Conservation (phyloP, 768 basidiomycete genomes). For the Psilocybe tampanensis region DNA sequence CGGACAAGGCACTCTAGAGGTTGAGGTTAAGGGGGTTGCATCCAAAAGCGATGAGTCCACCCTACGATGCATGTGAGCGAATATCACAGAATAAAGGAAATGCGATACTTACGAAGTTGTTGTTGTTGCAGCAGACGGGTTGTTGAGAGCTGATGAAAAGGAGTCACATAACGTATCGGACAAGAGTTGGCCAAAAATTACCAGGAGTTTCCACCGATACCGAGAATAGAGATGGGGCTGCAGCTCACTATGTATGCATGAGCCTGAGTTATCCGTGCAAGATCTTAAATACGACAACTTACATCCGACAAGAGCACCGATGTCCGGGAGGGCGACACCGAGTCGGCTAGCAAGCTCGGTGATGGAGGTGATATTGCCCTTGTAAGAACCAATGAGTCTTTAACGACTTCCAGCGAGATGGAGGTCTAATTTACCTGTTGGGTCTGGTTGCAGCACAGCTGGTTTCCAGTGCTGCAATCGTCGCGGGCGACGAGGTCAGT, state of each 20-base stretch:
- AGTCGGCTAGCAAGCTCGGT: conserved; percentile 11
- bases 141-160: not conserved
- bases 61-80: not conserved
- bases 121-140: conserved; percentile 5
- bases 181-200: not conserved
- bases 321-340: conserved; percentile 10
- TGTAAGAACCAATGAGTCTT: too few species aligned
- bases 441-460: conserved; percentile 6
- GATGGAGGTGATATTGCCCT: not conserved
- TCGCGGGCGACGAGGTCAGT: conserved; percentile 3
- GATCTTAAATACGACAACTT: too few species aligned
- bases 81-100: not conserved
- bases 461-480: conserved; percentile 4
- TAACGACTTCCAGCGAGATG: not conserved
- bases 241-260: not conserved
- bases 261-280: not conserved
- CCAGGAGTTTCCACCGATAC: conserved; percentile 1
- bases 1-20: not conserved
- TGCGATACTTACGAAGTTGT: not conserved
- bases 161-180: not conserved
- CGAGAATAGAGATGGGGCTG: conserved; percentile 1
- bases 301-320: conserved; percentile 15
- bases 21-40: conserved; percentile 18
- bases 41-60: conserved; percentile 18
- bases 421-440: not conserved